Percentiles rank a stretch among this genome's conserved stretches.
Evolutionary conservation across 345 rosid genomes (phyloP).

Genomic region (Excoecaria agallocha): DNA sequence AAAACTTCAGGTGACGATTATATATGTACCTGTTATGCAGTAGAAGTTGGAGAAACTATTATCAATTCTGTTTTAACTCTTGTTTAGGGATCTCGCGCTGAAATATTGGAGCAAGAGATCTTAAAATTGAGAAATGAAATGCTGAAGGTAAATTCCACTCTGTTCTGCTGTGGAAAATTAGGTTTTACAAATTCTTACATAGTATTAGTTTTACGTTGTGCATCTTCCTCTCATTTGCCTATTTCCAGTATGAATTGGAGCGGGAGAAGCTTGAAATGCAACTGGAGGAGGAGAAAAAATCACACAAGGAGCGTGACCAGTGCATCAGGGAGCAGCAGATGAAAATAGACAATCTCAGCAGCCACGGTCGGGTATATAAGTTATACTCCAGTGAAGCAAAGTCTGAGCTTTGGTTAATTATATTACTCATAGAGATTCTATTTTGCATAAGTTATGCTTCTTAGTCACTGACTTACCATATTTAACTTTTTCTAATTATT

Average conservation of each 20-base stretch:
- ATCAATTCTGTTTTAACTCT: conserved; percentile 16
- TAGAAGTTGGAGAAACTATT: background rate
- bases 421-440: background rate
- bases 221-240: conserved; percentile 10
- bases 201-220: background rate
- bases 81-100: conserved; percentile 85
- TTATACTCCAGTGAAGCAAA: conserved; percentile 2
- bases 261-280: conserved; percentile 81
- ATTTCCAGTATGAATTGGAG: conserved; percentile 79
- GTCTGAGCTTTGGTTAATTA: background rate
- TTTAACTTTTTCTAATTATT: background rate
- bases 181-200: background rate
- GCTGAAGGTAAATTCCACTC: conserved; percentile 62
- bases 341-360: conserved; percentile 61
- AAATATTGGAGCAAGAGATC: conserved; percentile 85
- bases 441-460: background rate
- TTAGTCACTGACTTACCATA: background rate
- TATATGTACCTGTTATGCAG: background rate
- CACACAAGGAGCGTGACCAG: conserved; percentile 63
- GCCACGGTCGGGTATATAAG: conserved; percentile 59
- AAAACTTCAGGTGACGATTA: conserved; percentile 74
- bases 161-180: conserved; percentile 11
- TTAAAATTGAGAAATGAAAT: conserved; percentile 81
- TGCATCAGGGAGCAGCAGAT: conserved; percentile 64
- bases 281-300: conserved; percentile 81